Conservation (phyloP, 2,329 filamentous ascomycete species). For the Curvularia eragrostidis region DNA sequence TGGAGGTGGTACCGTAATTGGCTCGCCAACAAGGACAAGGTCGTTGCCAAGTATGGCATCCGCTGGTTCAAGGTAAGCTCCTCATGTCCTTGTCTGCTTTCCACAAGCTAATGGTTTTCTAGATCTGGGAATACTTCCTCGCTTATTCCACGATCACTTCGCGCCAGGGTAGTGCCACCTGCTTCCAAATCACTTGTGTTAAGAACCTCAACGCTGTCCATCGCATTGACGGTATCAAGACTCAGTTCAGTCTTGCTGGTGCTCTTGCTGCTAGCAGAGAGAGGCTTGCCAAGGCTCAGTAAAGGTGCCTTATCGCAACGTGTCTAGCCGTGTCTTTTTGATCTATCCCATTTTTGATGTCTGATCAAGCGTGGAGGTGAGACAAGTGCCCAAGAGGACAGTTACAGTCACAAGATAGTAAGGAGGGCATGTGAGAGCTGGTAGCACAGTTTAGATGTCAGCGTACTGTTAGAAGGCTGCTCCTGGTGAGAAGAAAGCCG, state of each 20-base stretch:
- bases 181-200: conserved; percentile 84
- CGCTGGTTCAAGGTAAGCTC: conserved; percentile 88
- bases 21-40: conserved; percentile 91
- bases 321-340: not conserved
- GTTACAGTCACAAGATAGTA: not conserved
- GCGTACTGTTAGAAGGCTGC: not conserved
- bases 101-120: conserved; percentile 17
- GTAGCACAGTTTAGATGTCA: not conserved
- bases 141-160: conserved; percentile 84
- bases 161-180: conserved; percentile 82
- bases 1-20: conserved; percentile 99
- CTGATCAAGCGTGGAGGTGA: not conserved
- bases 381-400: not conserved
- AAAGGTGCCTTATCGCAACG: not conserved
- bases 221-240: conserved; percentile 74
- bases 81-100: not conserved
- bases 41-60: conserved; percentile 92
- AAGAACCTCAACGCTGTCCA: conserved; percentile 92
- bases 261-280: conserved; percentile 63
- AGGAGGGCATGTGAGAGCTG: not conserved
- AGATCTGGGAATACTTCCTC: conserved; percentile 94
- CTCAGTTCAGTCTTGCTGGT: conserved; percentile 72
- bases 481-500: not conserved
- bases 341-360: not conserved
- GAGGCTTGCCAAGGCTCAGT: conserved; percentile 30